Evolutionary conservation across 495 filamentous ascomycete species (phyloP), one percentile per base, ranked within the genome.

Genomic region (Aspergillus carlsbadensis): DNA sequence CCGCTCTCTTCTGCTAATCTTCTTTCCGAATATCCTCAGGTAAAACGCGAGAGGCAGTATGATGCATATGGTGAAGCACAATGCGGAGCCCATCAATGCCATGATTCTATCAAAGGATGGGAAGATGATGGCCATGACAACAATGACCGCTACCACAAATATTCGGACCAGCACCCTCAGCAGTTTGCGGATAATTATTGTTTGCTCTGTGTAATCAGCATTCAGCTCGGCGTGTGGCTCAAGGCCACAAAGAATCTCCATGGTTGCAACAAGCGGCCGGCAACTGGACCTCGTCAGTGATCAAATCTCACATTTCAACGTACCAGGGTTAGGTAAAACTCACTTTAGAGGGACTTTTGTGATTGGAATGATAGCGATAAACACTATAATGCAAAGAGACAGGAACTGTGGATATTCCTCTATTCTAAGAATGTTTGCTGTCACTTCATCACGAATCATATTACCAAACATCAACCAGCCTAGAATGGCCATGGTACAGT

Each of bases 381-480:
- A 94, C 40, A 88, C 70, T 37, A 90, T 87, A 62, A 98, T 90
- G 57, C 89, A 81, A 35, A 92, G 70, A 14, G 87, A 88, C 29
- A 96, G 65, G 0, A 72, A 77, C n/a, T 81, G 73, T 1, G 94
- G 93, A 69, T 96, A 97, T 41, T 84, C 84, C 39, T 81, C 65
- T 8, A 84, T 85, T 36, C 79, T 70, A 37, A 98, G 78, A 39
- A 98, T 84, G 68, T 95, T 98, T 39, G 88, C 86, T 4, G 94
- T 97, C 65, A 98, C 84, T 67, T 96, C 94, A 60, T 96, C 91
- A 21, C 77, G 83, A 37, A 96, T 87, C 17, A 69, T 77, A 61
- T 95, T 87, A 51, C 94, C 94, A 69, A 96, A 98, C 94, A 98
- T 98, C 31, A 96, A 75, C 58, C 91, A 78, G 43, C 94, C 94